These are phyloP conservation scores for Rauvolfia tetraphylla DNA, from an alignment of 257 asterid species.

Conservation along the genomic window DNA sequence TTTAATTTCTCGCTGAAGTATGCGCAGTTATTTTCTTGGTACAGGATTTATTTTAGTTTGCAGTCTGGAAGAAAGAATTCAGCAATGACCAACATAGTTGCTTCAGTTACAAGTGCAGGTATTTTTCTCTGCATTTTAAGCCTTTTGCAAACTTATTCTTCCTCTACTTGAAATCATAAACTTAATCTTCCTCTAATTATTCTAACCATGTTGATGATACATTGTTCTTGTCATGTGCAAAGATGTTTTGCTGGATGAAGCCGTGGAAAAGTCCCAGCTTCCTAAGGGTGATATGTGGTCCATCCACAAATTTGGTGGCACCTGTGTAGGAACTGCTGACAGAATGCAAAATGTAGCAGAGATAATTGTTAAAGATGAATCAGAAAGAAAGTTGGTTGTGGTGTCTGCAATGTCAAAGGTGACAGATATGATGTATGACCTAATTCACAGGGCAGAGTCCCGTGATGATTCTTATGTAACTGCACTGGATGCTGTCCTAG, in stretches of 20 bases:
- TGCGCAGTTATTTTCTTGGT: conserved; percentile 10
- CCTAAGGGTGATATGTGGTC: conserved; percentile 92
- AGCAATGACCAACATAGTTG: conserved; percentile 34
- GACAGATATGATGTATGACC: conserved; percentile 96
- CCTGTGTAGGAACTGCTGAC: conserved; percentile 91
- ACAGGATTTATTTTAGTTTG: conserved; percentile 45
- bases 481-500: conserved; percentile 73
- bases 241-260: conserved; percentile 53
- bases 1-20: neutral
- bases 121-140: neutral
- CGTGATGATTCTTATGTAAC: conserved; percentile 62
- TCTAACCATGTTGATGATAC: conserved; percentile 1
- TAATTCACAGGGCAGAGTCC: conserved; percentile 74
- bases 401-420: conserved; percentile 99
- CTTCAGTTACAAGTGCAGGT: conserved; percentile 72
- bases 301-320: conserved; percentile 95
- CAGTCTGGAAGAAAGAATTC: conserved; percentile 39
- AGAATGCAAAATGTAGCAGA: conserved; percentile 84
- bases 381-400: conserved; percentile 77
- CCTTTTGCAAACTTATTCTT: neutral
- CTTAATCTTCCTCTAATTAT: too few relatives aligned
- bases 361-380: conserved; percentile 60
- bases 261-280: conserved; percentile 47
- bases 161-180: neutral
- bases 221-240: conserved; percentile 2